Conservation (phyloP, 2,329 filamentous ascomycete species). For the Trichoderma koningii region DNA sequence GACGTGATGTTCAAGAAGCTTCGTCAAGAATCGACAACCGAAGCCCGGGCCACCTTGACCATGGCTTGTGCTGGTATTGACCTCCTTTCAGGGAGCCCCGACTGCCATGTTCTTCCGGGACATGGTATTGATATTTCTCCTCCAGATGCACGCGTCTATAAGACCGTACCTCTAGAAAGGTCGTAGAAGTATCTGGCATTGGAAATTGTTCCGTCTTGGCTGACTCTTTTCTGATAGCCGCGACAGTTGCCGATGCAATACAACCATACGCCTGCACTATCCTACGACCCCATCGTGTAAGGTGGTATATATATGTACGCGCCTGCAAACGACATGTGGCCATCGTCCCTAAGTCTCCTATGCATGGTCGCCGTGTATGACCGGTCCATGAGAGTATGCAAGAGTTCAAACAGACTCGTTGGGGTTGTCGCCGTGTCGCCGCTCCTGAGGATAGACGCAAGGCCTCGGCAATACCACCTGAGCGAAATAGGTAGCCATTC, state of each 20-base stretch:
- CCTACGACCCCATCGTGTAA: neutral
- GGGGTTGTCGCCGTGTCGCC: neutral
- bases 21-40: constrained; percentile 16
- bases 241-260: constrained; percentile 1
- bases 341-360: too few relatives aligned
- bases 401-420: neutral
- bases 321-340: neutral
- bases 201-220: too few relatives aligned
- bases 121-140: neutral
- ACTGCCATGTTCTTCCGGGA: constrained; percentile 1
- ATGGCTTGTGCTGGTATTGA: constrained; percentile 1
- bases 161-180: too few relatives aligned
- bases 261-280: neutral
- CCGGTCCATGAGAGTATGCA: too few relatives aligned
- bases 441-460: neutral
- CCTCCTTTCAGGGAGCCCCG: constrained; percentile 23
- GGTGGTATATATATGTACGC: neutral
- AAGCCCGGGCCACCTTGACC: constrained; percentile 17
- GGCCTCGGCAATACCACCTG: neutral
- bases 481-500: neutral
- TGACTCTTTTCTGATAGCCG: too few relatives aligned
- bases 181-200: too few relatives aligned
- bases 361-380: too few relatives aligned
- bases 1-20: too few relatives aligned
- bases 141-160: neutral